Evolutionary conservation across 805 yeast species (phyloP), one percentile per base, ranked within the genome.

Genomic region (Brettanomyces anomalus): DNA sequence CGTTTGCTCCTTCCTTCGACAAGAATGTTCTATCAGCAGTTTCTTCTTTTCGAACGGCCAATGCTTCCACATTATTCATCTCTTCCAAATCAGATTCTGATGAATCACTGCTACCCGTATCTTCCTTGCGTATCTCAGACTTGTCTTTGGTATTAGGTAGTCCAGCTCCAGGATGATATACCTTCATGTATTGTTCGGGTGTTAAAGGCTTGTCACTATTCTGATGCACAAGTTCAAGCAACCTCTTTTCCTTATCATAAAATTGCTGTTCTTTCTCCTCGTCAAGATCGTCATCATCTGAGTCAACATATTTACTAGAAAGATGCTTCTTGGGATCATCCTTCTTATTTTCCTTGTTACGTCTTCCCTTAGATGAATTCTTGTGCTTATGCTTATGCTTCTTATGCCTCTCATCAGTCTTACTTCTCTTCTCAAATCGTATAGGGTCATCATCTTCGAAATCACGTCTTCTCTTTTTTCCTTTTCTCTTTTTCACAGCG

Each of bases 251-350:
- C 45, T 75, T 68, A 36, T 60, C 77, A 54, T 74, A 81, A 53
- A 81, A 81, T 26, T 51, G 67, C 3, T 52, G 55, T 41, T 71
- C 76, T 34, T 66, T 65, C 38, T 77, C 85, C 13, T 68, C 76
- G 51, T 79, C 85, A 4, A 75, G 67, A 10, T 72, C 79, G 51
- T 79, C 85, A 54, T 80, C 87, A 2, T 85, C 77, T 41, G 73
- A 81, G 40, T 65, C 65, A 37, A 81, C 72, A 49, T 61, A 72
- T 43, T 72, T 78, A 4, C 79, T 61, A 1, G 87, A 80, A 36
- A 71, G 66, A 40, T 60, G 53, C 41, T 36, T 31, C 47, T 45
- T 17, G 43, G 41, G 15, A 33, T 43, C 31, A 38, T 43, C 13
- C 31, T 38, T 34, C 48, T 37, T 24, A 37, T 44, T 37, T 39